Conservation (phyloP, 2,329 filamentous ascomycete genomes). For the Calonectria ilicicola region DNA sequence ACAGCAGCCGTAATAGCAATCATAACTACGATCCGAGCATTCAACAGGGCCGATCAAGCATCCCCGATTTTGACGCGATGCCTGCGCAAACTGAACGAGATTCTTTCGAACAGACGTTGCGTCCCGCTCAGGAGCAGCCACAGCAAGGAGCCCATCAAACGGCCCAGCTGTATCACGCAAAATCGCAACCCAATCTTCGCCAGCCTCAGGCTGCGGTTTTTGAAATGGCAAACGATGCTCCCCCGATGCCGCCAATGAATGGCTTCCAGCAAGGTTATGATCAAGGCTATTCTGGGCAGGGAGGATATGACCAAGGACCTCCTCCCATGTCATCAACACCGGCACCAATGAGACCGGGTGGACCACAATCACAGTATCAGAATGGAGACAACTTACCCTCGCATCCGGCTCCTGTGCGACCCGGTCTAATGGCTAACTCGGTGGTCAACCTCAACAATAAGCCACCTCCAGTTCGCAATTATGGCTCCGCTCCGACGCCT, state of each 20-base stretch:
- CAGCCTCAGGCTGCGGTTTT: constrained; percentile 77
- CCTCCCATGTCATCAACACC: constrained; percentile 3
- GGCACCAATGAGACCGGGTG: constrained; percentile 29
- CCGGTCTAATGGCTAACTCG: constrained; percentile 71
- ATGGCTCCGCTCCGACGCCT: constrained; percentile 59
- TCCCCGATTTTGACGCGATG: constrained; percentile 59
- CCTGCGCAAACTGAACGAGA: constrained; percentile 47
- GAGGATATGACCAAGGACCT: constrained; percentile 39
- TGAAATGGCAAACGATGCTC: constrained; percentile 76
- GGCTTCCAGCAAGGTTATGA: constrained; percentile 46
- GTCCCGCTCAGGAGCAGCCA: constrained; percentile 54
- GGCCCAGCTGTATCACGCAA: constrained; percentile 69
- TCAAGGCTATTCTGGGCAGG: constrained; percentile 34
- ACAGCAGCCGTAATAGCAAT: constrained; percentile 48
- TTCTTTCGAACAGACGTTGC: constrained; percentile 63
- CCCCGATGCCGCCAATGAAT: constrained; percentile 55
- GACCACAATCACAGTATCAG: constrained; percentile 45
- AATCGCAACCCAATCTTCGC: constrained; percentile 76
- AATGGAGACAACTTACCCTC: constrained; percentile 64
- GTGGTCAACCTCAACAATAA: constrained; percentile 67
- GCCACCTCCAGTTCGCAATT: constrained; percentile 70
- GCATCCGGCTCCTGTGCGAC: constrained; percentile 72
- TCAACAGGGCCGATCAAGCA: constrained; percentile 38
- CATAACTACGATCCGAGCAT: constrained; percentile 37
- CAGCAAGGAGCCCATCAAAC: constrained; percentile 63